Base-by-base conservation (phyloP, 805 yeast genomes). In the Ogataea salicorniae region DNA sequence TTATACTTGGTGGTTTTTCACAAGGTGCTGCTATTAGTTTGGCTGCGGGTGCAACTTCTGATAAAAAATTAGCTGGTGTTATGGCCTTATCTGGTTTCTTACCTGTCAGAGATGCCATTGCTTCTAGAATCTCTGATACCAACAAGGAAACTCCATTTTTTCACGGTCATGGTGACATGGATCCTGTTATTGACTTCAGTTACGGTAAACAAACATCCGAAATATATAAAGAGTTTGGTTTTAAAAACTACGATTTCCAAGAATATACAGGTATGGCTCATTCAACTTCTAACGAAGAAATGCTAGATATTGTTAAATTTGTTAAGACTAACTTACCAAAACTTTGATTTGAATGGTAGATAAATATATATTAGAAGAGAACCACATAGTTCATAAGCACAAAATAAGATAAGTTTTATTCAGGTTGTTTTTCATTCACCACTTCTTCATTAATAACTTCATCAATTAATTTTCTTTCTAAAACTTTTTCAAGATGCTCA, bases 1-100 rank as follows among this genome's bases (percentile, higher is more conserved):
- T 94, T 41, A 71, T 94, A n/a, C 71, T 94, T 48, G 98, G 98
- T 34, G 99, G 99, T 0, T 94, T 94, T 63, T 84, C 95, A 5
- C 99, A 94, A 68, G 99, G 99, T 46, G 95, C 89, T 42, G 90
- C 95, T 1, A 51, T 92, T 11, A 69, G 94, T 1, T 69, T 87
- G 49, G 88, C 87, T 20, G 62, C 84, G 15, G 72, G 79, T 20
- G 71, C 83, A 0, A 64, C 75, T 11, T 63, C 74, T 33, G 81
- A 81, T 17, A 61, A 69, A 47, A 85, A 84, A 59, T 70, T 91
- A 18, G 98, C 87, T 8, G 98, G 96, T 2, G 73, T 87, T 31
- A 64, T 89, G 20, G 79, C 82, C 0, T 68, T 92, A 42, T 86
- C 96, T 1, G 97, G 97, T 0, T 88, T 87, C 58, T 68, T 80